These are phyloP conservation scores for Nannochloris sp. DNA, from an alignment of 139 green algal genomes.

Conservation along the genomic window DNA sequence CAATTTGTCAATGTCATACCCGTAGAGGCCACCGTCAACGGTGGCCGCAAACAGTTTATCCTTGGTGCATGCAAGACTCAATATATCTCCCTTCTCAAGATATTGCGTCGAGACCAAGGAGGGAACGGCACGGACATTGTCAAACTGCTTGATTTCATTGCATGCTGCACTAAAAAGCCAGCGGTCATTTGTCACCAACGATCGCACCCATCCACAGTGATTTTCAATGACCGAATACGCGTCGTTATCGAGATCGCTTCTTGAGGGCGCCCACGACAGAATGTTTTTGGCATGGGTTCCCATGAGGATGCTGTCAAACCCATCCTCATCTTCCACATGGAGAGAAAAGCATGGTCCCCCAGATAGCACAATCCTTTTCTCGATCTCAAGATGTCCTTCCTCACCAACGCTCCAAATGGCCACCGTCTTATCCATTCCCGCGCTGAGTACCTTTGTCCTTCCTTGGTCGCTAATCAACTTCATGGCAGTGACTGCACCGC, in stretches of 20 bases:
- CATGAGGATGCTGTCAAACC: conserved; percentile 39
- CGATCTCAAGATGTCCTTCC: neutral
- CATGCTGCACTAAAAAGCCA: conserved; percentile 62
- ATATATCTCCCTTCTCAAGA: conserved; percentile 62
- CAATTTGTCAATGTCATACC: conserved; percentile 41
- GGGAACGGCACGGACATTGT: conserved; percentile 51
- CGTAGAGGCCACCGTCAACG: conserved; percentile 48
- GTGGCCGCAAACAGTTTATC: conserved; percentile 43
- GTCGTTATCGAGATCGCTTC: conserved; percentile 18
- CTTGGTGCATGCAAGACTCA: conserved; percentile 35
- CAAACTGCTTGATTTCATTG: conserved; percentile 60
- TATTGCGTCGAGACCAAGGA: conserved; percentile 34
- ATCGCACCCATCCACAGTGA: conserved; percentile 62
- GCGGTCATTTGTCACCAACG: conserved; percentile 29
- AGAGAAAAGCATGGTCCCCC: conserved; percentile 40
- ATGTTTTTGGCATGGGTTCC: conserved; percentile 49
- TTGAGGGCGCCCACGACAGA: conserved; percentile 38
- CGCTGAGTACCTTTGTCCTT: conserved; percentile 11
- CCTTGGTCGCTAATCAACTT: too few relatives aligned
- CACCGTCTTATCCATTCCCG: conserved; percentile 52
- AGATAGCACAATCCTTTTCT: conserved; percentile 2
- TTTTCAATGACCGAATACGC: conserved; percentile 39
- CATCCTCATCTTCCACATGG: conserved; percentile 19
- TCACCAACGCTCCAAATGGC: conserved; percentile 29
- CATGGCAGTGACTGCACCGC: too few relatives aligned